Base-by-base conservation (phyloP, 2,329 filamentous ascomycete genomes). In the Didymosphaeria variabile region DNA sequence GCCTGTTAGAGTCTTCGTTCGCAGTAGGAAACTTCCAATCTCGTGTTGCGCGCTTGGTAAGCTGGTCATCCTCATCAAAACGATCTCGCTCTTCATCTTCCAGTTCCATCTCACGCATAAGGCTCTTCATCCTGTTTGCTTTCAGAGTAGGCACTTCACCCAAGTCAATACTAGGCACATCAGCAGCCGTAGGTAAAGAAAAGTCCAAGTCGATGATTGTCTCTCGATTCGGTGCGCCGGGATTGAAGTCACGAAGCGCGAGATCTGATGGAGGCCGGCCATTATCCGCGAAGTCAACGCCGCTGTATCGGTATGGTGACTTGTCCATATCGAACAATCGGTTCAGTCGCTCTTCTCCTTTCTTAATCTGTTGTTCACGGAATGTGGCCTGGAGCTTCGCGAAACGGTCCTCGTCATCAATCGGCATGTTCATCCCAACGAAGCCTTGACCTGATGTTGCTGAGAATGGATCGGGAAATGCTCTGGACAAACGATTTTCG, bases 181-280 rank as follows among this genome's bases (percentile, higher is more conserved):
- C 74, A 7, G 72, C 68, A 15, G 65, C 63, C 1, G 71, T 73
- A 2, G 77, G 74, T 53, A 74, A 81, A 19, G 84, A 85, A 44
- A 82, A 84, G 70, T 88, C 86, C 40, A 90, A 80, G 67, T 89
- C 86, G 58, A 88, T 87, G 60, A 83, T 77, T 15, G 82, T 84
- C 68, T 81, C 86, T 49, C 82, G 79, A 59, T 82, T 81, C 2
- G 79, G 78, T 29, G 78, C 78, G 4, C 77, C 75, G 34, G 76
- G 76, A 49, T 78, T 75, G 63, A 77, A 79, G 58, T 79, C 81
- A 21, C 83, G 80, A 5, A 85, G 80, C 8, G 86, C 85, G 5
- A 89, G 78, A 69, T 88, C 87, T 1, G 86, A 87, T n/a, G 78
- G 76, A 26, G 82, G 81, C 47, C 81, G 79, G 55, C 77, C 77